Base-by-base conservation (phyloP, 1,284 basidiomycete species). In the Leucoagaricus sp. region DNA sequence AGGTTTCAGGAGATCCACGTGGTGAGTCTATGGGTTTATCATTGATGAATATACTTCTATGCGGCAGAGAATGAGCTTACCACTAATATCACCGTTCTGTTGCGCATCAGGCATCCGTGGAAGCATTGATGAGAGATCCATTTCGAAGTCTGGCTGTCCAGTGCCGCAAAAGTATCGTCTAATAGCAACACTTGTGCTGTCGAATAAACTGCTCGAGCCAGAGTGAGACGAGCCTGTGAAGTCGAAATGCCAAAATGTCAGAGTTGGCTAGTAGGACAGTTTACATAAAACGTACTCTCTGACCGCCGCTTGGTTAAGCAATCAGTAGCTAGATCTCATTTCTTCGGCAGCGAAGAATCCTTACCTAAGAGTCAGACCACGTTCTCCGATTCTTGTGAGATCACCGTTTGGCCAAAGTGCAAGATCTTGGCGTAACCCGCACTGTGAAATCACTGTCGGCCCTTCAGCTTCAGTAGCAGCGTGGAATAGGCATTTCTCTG, bases 111-210 rank as follows among this genome's bases (percentile, higher is more conserved):
- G 58, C 86, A 82, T 6, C 89, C 86, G 45, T 72, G 69, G 69
- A 93, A 82, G 61, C 87, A 86, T 53, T 89, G 83, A 21, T 89
- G 82, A n/a, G 91, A 81, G 56, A 92, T 85, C 81, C 83, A 90
- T 60, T 82, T 82, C 0, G 87, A 77, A 0, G 89, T 93, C 59
- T 89, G 84, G 2, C 87, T 59, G 85, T 80, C 79, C 3, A 82
- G 69, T 5, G 79, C 80, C 9, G 78, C 78, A 4, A 82, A 64
- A 1, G 81, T 81, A 66, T 89, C 86, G 65, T 84, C 83, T 33
- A 86, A 72, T 4, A 93, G 74, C 4, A 93, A 65, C 45, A 88
- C 79, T 12, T 80, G 71, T 0, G 87, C 83, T 13, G 69, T 69
- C 29, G 84, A 84, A 66, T 90, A 91, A 4, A 91, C 76, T 0